Evolutionary conservation across 148 eudicot species (phyloP).

Genomic region (Talinum fruticosum): DNA sequence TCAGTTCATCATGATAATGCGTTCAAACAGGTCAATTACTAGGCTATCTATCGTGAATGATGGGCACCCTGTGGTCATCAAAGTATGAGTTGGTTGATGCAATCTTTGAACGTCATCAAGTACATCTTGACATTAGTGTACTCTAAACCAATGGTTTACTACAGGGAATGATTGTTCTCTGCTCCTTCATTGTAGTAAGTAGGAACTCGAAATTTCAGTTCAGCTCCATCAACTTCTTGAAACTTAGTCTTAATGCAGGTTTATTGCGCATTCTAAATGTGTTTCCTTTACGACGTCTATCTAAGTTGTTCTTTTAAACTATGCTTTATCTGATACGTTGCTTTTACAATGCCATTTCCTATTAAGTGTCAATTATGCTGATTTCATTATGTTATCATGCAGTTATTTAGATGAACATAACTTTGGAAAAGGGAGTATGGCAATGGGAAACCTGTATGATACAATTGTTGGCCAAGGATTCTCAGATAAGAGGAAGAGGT

Average conservation of each 20-base stretch:
- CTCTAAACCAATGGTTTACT: background rate
- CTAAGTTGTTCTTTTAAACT: too few species aligned
- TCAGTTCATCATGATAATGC: too few species aligned
- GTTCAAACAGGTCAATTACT: background rate
- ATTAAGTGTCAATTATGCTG: background rate
- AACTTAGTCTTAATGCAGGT: background rate
- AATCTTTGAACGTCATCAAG: background rate
- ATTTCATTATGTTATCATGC: slow-evolving; percentile 15
- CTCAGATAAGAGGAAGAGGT: slow-evolving; percentile 57
- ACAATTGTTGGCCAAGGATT: slow-evolving; percentile 59
- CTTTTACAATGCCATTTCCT: background rate
- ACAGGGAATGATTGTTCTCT: background rate
- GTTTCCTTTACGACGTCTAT: background rate
- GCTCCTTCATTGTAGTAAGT: background rate
- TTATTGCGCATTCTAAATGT: background rate
- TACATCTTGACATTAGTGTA: background rate
- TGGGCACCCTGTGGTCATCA: background rate
- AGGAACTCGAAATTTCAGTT: background rate
- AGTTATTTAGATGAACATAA: slow-evolving; percentile 54
- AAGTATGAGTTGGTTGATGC: background rate
- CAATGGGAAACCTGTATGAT: slow-evolving; percentile 50
- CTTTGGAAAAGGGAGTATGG: slow-evolving; percentile 25
- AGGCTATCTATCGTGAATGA: background rate
- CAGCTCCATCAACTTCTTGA: background rate
- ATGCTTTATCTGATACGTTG: background rate